Base-by-base conservation (phyloP, 768 basidiomycete species). In the Strobilomyces dryophilus region DNA sequence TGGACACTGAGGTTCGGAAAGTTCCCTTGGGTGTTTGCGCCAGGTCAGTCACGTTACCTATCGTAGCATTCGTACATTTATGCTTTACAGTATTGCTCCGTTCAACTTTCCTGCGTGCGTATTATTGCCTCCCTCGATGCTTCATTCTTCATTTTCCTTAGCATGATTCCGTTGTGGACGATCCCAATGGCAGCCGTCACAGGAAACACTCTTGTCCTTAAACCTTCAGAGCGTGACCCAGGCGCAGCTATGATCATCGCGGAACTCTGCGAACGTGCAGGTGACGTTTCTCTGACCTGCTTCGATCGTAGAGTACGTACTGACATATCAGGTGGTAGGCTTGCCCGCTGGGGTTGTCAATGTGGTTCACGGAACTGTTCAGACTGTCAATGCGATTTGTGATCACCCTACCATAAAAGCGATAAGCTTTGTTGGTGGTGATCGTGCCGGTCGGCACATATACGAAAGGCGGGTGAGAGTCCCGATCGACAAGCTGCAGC, bases 221-320 rank as follows among this genome's bases (percentile, higher is more conserved):
- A 99, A 64, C 95, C 95, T 18, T 94, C 91, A 2, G 95, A 99
- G 68, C 85, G 95, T 24, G 95, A 97, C 66, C 95, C 95, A 14
- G 95, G 95, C 45, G 95, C 97, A 14, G 87, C 93, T 7, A 94
- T 97, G 88, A 95, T 99, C 51, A 93, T 99, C 55, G 93, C 94
- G 31, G 95, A 99, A 71, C 79, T 98, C 4, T 93, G 91, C 65
- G 83, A 91, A 70, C 83, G 83, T 49, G 93, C 95, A 51, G 91
- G 83, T 82, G 45, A 29, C 29, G 21, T 26, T 20, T 12, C 9
- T 8, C 12, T 18, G 8, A 14, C 4, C 5, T 3, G 36, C 27
- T 3, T 27, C 11, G 2, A 29, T 18, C 12, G 20, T 37, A 0
- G 8, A 45, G 9, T 24, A 7, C 18, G 8, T 24, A n/a, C 21